Conservation (phyloP, 441 rosid genomes). For the Bocquillonia castaneifolia region DNA sequence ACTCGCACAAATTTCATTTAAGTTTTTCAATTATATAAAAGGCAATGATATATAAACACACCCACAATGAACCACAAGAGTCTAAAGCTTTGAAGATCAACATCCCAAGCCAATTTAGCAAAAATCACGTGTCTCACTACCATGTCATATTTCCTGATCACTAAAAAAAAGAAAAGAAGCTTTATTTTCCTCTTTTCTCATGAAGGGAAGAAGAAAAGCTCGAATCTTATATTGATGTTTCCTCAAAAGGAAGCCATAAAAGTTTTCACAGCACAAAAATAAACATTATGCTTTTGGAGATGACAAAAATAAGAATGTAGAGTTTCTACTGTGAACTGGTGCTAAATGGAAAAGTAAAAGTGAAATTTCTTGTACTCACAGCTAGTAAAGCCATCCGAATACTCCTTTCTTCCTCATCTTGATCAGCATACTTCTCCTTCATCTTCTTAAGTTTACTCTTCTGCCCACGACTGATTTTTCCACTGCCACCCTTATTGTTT, state of each 20-base stretch:
- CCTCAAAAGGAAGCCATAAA: no score
- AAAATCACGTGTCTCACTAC: neutral
- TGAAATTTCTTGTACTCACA: slow-evolving; percentile 43
- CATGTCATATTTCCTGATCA: neutral
- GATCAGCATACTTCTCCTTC: slow-evolving; percentile 95
- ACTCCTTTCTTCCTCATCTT: slow-evolving; percentile 90
- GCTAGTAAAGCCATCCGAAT: slow-evolving; percentile 84
- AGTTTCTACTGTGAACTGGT: neutral
- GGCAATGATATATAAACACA: no score
- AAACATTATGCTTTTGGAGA: neutral
- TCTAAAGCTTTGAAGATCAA: no score
- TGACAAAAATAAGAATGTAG: neutral
- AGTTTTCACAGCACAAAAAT: no score
- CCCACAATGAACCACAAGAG: no score
- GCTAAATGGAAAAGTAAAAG: neutral
- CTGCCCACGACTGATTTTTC: slow-evolving; percentile 83
- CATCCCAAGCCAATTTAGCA: neutral
- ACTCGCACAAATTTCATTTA: neutral
- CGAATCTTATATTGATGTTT: no score
- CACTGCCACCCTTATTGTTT: slow-evolving; percentile 47
- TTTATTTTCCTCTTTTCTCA: no score
- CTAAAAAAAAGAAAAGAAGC: no score
- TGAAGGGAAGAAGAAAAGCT: no score
- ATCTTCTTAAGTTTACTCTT: slow-evolving; percentile 88
- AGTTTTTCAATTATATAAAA: neutral